Percentiles rank a stretch among this genome's conserved stretches.
These are phyloP conservation scores for Podila epicladia DNA, from an alignment of 192 early-diverging fungal species.

Conservation along the genomic window DNA sequence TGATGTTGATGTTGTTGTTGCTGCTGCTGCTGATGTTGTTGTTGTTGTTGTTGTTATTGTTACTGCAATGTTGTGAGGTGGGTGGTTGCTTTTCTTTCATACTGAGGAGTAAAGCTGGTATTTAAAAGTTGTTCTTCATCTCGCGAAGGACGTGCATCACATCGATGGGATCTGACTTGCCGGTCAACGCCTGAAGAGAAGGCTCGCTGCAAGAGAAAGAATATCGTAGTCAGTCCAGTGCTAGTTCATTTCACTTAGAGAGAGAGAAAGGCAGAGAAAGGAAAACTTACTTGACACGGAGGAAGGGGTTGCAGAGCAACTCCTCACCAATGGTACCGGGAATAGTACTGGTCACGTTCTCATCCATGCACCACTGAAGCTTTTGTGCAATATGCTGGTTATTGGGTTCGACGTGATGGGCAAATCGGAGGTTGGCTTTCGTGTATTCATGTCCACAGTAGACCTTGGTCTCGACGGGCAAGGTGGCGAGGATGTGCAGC, in stretches of 20 bases:
- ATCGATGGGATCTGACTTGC: conserved; percentile 72
- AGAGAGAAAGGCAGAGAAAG: neutral
- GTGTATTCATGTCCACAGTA: conserved; percentile 98
- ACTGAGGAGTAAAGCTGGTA: too few species aligned
- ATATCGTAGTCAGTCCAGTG: neutral
- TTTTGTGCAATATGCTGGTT: conserved; percentile 77
- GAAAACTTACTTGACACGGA: conserved; percentile 73
- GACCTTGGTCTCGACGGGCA: conserved; percentile 86
- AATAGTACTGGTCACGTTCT: conserved; percentile 67
- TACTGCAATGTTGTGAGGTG: too few species aligned
- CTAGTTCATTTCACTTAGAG: neutral
- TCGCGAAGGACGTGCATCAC: conserved; percentile 80
- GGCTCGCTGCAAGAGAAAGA: conserved; percentile 54
- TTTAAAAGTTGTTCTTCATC: conserved; percentile 78
- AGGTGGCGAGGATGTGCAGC: conserved; percentile 65
- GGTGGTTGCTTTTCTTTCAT: too few species aligned
- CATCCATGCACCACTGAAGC: conserved; percentile 66
- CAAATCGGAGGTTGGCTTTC: conserved; percentile 76
- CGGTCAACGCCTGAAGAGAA: conserved; percentile 61
- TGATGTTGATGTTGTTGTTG: too few species aligned
- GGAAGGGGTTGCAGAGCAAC: conserved; percentile 86
- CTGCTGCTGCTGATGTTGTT: too few species aligned
- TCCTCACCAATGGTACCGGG: conserved; percentile 95
- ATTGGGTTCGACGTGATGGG: conserved; percentile 76
- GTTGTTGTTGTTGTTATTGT: too few species aligned